phyloP scores from a whole-genome alignment of 106 monocot genomes.

The Dioscorea dumetorum region DNA sequence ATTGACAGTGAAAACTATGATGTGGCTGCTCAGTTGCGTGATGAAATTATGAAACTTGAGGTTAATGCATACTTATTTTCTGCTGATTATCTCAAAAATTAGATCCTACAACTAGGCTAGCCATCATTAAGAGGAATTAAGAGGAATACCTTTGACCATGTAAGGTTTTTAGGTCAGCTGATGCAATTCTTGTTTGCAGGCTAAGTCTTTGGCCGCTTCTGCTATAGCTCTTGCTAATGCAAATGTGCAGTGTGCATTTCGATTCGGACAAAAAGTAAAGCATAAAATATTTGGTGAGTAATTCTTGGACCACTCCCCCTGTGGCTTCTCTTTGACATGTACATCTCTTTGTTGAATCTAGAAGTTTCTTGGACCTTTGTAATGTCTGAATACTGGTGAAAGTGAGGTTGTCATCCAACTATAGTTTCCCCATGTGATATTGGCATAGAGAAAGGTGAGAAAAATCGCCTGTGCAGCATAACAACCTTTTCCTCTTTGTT shows the following conservation, averaged over 20 bases:
- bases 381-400: too few relatives aligned
- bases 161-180: not conserved
- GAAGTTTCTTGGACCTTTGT: too few relatives aligned
- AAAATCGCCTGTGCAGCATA: too few relatives aligned
- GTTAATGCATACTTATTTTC: slow-evolving; percentile 13
- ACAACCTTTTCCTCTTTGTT: too few relatives aligned
- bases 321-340: too few relatives aligned
- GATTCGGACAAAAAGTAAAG: slow-evolving; percentile 80
- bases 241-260: slow-evolving; percentile 79
- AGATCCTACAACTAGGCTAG: too few relatives aligned
- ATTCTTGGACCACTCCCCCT: not conserved
- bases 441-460: too few relatives aligned
- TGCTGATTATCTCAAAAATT: not conserved
- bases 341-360: too few relatives aligned
- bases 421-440: too few relatives aligned
- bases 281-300: slow-evolving; percentile 75
- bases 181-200: slow-evolving; percentile 24
- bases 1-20: slow-evolving; percentile 71
- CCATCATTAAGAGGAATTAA: too few relatives aligned
- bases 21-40: slow-evolving; percentile 68
- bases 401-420: too few relatives aligned
- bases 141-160: not conserved
- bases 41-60: slow-evolving; percentile 83
- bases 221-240: slow-evolving; percentile 83
- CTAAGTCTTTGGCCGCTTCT: slow-evolving; percentile 78